Base-by-base conservation (phyloP, 306 rosid genomes). In the Senna siamea region DNA sequence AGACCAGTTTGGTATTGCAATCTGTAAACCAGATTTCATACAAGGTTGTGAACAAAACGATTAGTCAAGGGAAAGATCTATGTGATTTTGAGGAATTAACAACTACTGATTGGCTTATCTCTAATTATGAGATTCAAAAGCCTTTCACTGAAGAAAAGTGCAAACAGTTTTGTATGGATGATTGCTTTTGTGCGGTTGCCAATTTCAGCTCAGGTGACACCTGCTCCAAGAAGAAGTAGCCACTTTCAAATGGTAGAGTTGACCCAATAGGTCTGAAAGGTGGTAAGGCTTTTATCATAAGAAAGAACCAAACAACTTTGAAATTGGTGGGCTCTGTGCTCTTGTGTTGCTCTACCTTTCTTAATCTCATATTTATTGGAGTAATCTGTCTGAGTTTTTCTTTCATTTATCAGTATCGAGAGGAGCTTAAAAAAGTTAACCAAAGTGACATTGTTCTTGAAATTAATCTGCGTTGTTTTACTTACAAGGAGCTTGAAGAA, bases 171-270 rank as follows among this genome's bases (percentile, higher is more conserved):
- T 89, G 92, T 46, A 58, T 79, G 78, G 74, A 57, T 47, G 90
- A 89, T 73, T 89, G 96, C 7, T 34, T 70, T 44, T 89, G 92
- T 67, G 82, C 78, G 9, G 76, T 76, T 57, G 85, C 78, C 9
- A 54, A 72, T 55, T 85, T 71, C 66, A 57, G 75, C 57, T 2
- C 0, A 15, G 77, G 76, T 9, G 66, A 73, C 15, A 55, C 72
- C 62, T 87, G 88, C 62, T 85, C 85, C 85, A 81, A 79, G 76
- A 83, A 83, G 74, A 81, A 70, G 34, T 18, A n/a, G 32, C 95
- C 94, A 30, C 86, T 87, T 40, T 74, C 82, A 14, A 87, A 85
- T 55, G 89, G 91, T 3, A 63, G 6, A 55, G 12, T 26, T 13
- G 84, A 81, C 66, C 30, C 30, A 26, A 3, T 32, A 1, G 9